Evolutionary conservation across 2,329 filamentous ascomycete genomes (phyloP), one percentile per base, ranked within the genome.

Genomic region (Lachnellula hyalina): DNA sequence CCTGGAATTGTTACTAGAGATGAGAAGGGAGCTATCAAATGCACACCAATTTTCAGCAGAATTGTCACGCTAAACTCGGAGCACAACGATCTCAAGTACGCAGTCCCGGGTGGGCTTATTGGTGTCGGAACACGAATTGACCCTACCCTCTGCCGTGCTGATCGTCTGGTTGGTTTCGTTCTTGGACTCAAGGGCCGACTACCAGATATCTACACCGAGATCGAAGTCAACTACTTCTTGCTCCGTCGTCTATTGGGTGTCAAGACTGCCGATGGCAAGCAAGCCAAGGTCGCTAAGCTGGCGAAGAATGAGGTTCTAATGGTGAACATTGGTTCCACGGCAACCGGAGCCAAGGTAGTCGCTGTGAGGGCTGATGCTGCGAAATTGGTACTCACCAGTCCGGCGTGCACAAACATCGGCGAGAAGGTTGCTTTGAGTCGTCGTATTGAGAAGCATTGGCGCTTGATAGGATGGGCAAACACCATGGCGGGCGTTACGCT

Each of bases 391-490:
- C 79, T 99, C 66, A 97, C 92, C 58, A 93, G 85, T 71, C 92
- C 92, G 45, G 94, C 94, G 55, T 99, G 94, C 79, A 99, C 94
- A 49, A 93, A 96, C 72, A 87, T 96, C 69, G 92, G 92, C 63
- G 93, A 99, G 81, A 97, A 99, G 87, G 92, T 99, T 68, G 94
- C 94, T 42, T 80, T 99, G 69, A 91, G 86, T 72, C 83, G 94
- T 76, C 89, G 94, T 85, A 96, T 97, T 68, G 94, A 99, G 76
- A 97, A 97, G 84, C 93, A 96, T 76, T 97, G 93, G 93, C 89
- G 91, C 76, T 80, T 95, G 70, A 95, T 96, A 67, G 90, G 90
- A 66, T 95, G 90, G 90, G 88, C 88, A 57, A 91, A 88, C 32
- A 68, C 67, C 57, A 61, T 65, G 15, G 67, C 66, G 23, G 68